Conservation (phyloP, 2,329 filamentous ascomycete genomes). For the Botrytis cinerea region DNA sequence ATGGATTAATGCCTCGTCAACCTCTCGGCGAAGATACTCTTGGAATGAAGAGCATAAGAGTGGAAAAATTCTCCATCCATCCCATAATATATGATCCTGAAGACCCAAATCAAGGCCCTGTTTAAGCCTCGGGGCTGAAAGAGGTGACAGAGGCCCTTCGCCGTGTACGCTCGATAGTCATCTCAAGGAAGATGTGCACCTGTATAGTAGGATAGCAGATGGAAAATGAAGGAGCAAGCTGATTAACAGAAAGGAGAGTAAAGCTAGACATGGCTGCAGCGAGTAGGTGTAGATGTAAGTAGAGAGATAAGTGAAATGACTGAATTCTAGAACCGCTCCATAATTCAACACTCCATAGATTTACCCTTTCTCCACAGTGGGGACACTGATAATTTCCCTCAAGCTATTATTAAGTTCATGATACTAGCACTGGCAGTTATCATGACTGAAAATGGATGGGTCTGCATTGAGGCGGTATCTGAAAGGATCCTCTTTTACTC, state of each 20-base stretch:
- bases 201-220: background rate
- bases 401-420: background rate
- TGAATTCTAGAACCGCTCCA: slow-evolving; percentile 15
- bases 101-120: slow-evolving; percentile 7
- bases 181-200: background rate
- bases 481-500: slow-evolving; percentile 11
- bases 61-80: background rate
- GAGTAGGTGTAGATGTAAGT: background rate
- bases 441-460: background rate
- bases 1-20: background rate
- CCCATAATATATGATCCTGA: slow-evolving; percentile 13
- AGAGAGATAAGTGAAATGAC: slow-evolving; percentile 6
- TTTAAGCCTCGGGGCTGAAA: background rate
- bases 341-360: background rate
- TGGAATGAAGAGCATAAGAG: background rate
- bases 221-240: background rate
- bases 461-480: slow-evolving; percentile 3
- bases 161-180: background rate
- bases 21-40: background rate
- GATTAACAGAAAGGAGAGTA: background rate
- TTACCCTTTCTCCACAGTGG: slow-evolving; percentile 16
- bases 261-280: background rate
- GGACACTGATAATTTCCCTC: background rate
- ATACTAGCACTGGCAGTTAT: slow-evolving; percentile 1
- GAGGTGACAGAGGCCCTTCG: slow-evolving; percentile 1